Evolutionary conservation across 768 basidiomycete genomes (phyloP).

Genomic region (Agaricus sinodeliciosus): DNA sequence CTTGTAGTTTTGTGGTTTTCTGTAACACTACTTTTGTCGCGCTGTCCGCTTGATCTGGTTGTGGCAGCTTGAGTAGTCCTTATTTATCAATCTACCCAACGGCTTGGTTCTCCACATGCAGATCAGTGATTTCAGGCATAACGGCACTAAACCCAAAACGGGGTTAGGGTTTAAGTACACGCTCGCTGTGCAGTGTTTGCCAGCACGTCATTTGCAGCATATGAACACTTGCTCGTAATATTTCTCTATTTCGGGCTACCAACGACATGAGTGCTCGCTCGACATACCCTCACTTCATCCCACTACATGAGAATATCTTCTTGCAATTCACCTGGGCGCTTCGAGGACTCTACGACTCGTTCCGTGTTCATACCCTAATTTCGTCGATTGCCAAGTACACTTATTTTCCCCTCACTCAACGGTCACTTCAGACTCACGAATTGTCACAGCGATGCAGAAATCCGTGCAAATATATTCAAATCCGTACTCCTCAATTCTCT

Average conservation of each 20-base stretch:
- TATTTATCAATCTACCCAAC: background rate
- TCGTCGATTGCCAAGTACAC: slow-evolving; percentile 51
- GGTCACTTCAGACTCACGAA: background rate
- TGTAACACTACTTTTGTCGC: slow-evolving; percentile 12
- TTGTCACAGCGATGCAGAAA: slow-evolving; percentile 57
- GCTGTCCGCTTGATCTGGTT: background rate
- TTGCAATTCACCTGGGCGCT: slow-evolving; percentile 56
- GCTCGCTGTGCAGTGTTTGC: background rate
- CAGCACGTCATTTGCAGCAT: slow-evolving; percentile 1
- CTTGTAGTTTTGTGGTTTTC: slow-evolving; percentile 12
- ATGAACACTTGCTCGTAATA: background rate
- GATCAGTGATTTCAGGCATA: too few relatives aligned
- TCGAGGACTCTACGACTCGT: slow-evolving; percentile 62
- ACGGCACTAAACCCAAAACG: slow-evolving; percentile 21
- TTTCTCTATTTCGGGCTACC: background rate
- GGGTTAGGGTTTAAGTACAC: slow-evolving; percentile 29
- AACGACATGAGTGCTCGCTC: slow-evolving; percentile 29
- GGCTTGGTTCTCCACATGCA: background rate
- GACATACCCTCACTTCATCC: slow-evolving; percentile 65
- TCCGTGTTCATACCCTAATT: slow-evolving; percentile 63
- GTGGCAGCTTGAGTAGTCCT: background rate
- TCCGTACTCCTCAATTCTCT: slow-evolving; percentile 67
- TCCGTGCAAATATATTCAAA: slow-evolving; percentile 69
- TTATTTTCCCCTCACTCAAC: background rate
- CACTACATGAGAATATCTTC: slow-evolving; percentile 49